These are phyloP conservation scores for Erodium maritimum DNA, from an alignment of 345 rosid species.

Conservation along the genomic window DNA sequence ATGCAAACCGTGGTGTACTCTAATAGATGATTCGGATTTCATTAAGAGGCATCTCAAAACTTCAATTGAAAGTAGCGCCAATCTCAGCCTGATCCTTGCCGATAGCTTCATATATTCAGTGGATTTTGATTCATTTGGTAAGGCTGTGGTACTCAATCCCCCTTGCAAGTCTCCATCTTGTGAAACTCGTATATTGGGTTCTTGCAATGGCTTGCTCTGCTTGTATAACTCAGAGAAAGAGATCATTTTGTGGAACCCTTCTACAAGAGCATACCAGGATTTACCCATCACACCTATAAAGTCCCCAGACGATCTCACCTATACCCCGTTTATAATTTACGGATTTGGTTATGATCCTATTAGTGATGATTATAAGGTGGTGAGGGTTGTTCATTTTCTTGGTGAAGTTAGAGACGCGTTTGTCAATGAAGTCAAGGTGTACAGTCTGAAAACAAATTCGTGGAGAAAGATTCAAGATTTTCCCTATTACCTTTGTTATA, in stretches of 20 bases:
- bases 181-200: conserved; percentile 24
- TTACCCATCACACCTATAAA: conserved; percentile 13
- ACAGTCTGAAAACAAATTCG: conserved; percentile 21
- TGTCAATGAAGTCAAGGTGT: conserved; percentile 22
- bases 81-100: conserved; percentile 19
- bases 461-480: conserved; percentile 25
- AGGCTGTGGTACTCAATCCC: conserved; percentile 9
- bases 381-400: conserved; percentile 24
- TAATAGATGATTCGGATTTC: conserved; percentile 23
- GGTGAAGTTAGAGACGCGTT: conserved; percentile 2
- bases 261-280: conserved; percentile 16
- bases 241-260: conserved; percentile 25
- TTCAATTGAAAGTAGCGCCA: conserved; percentile 13
- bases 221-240: conserved; percentile 20
- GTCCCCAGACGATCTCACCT: conserved; percentile 9
- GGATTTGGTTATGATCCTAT: conserved; percentile 34
- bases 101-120: conserved; percentile 14
- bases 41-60: conserved; percentile 14
- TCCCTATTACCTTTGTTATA: conserved; percentile 18
- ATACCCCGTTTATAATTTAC: conserved; percentile 16
- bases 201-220: conserved; percentile 31
- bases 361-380: conserved; percentile 23
- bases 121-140: conserved; percentile 14
- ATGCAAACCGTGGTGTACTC: conserved; percentile 13
- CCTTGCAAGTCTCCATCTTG: conserved; percentile 20